Base-by-base conservation (phyloP, 2,329 filamentous ascomycete genomes). In the Clarireedia sp. region DNA sequence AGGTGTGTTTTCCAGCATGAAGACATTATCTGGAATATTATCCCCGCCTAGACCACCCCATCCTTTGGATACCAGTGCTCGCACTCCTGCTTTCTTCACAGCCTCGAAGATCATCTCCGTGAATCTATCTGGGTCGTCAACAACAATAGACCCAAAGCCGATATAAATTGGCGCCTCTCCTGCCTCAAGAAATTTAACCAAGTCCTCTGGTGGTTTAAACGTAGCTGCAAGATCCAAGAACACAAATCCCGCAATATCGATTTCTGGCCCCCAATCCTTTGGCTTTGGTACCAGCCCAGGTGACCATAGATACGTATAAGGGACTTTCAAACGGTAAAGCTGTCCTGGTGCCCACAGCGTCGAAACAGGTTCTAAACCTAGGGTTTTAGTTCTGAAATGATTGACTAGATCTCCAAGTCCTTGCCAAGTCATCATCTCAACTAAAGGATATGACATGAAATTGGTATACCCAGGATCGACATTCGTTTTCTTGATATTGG, bases 371-470 rank as follows among this genome's bases (percentile, higher is more conserved):
- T 91, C 87, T 0, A 92, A 72, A 1, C 79, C 80, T 1, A 92
- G 73, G 0, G 82, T 88, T 54, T 83, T 81, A 5, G 82, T 76
- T 47, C 89, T 78, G 62, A 91, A 90, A 26, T 81, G 75, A 64
- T 92, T 92, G 60, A 92, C 80, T 26, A 92, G 72, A 67, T 91
- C 88, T 2, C 88, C 88, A 0, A 92, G 75, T 74, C 90, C 91
- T 69, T 96, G 90, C 90, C 90, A 96, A 1, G 90, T 87, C 79
- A 92, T 89, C 81, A 89, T 86, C 67, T 92, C 88, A 1, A 92
- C 86, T 37, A 92, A 71, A 0, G 86, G 83, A 66, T 91, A 94
- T 1, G 82, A 86, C 68, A 92, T 89, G 66, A 89, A 90, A 69
- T 92, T 94, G 12, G 85, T 82, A 66, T 89, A 88, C 19, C 81